phyloP scores from a whole-genome alignment of 1,284 basidiomycete genomes.

The Leccinum subrobustum region DNA sequence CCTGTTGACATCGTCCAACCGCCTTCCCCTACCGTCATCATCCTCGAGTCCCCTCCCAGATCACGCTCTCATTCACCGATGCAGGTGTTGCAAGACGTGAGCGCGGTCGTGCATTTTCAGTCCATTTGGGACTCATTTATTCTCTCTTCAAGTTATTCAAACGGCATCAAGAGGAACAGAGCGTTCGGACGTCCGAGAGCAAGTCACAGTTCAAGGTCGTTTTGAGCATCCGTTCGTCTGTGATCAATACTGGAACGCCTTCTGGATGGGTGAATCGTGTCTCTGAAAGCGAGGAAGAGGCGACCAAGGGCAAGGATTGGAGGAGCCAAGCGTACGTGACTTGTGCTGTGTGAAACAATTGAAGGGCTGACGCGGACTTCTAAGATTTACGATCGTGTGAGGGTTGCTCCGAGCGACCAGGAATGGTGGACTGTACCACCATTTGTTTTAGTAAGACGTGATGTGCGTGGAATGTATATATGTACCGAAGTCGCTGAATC shows the following conservation, averaged over 20 bases:
- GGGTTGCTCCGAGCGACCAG: not conserved
- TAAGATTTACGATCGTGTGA: constrained; percentile 18
- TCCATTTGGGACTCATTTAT: not conserved
- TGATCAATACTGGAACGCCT: constrained; percentile 65
- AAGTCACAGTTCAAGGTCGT: constrained; percentile 74
- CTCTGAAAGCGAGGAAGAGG: constrained; percentile 56
- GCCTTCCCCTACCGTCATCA: too few species aligned
- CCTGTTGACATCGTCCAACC: too few species aligned
- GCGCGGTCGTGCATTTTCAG: constrained; percentile 6
- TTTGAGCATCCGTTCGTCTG: constrained; percentile 58
- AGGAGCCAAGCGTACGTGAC: constrained; percentile 58
- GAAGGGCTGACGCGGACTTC: constrained; percentile 2
- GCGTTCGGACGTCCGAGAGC: constrained; percentile 41
- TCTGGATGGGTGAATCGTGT: constrained; percentile 70
- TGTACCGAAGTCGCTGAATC: not conserved
- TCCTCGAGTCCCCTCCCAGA: too few species aligned
- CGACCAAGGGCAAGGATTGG: constrained; percentile 57
- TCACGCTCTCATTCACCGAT: constrained; percentile 16
- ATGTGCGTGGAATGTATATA: not conserved
- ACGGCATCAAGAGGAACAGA: constrained; percentile 53
- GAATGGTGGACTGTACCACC: not conserved
- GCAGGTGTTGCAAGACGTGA: constrained; percentile 69
- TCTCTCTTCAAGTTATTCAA: constrained; percentile 50
- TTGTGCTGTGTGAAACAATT: not conserved
- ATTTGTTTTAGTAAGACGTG: not conserved